phyloP scores from a whole-genome alignment of 352 stramenopile genomes.

The Globisporangium abappressorium region DNA sequence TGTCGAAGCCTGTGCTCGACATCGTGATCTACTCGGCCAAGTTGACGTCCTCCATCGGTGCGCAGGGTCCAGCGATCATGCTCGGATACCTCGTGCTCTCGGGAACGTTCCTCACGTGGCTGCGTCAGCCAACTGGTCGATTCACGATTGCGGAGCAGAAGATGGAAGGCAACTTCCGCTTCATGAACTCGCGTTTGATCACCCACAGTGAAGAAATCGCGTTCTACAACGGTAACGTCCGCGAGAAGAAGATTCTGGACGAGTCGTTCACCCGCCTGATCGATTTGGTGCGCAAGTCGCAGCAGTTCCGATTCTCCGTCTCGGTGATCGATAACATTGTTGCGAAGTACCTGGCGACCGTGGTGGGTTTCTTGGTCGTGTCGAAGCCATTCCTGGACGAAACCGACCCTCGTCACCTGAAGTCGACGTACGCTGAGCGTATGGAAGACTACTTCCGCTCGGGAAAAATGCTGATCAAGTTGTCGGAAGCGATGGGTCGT shows the following conservation, averaged over 20 bases:
- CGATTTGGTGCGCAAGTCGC: slow-evolving; percentile 61
- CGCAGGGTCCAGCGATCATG: slow-evolving; percentile 70
- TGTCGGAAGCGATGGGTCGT: slow-evolving; percentile 80
- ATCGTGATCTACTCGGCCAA: slow-evolving; percentile 76
- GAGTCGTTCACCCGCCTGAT: slow-evolving; percentile 65
- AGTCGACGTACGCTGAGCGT: slow-evolving; percentile 65
- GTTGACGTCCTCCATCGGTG: slow-evolving; percentile 66
- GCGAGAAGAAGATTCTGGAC: slow-evolving; percentile 77
- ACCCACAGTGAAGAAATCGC: slow-evolving; percentile 90
- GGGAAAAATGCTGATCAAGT: slow-evolving; percentile 85
- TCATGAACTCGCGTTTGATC: slow-evolving; percentile 86
- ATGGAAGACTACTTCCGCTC: slow-evolving; percentile 87
- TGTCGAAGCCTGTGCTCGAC: slow-evolving; percentile 85
- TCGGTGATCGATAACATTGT: slow-evolving; percentile 84
- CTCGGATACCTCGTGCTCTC: slow-evolving; percentile 65
- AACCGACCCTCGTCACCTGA: slow-evolving; percentile 47
- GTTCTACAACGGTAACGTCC: slow-evolving; percentile 89
- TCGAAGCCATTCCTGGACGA: slow-evolving; percentile 72
- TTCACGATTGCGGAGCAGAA: slow-evolving; percentile 83
- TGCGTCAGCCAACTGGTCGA: slow-evolving; percentile 65
- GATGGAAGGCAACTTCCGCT: slow-evolving; percentile 83
- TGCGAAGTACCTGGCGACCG: slow-evolving; percentile 84
- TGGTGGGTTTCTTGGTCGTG: slow-evolving; percentile 79
- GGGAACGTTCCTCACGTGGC: slow-evolving; percentile 67
- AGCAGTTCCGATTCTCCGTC: slow-evolving; percentile 85